Conservation (phyloP, 805 yeast genomes). For the Wickerhamomyces strasburgensis region DNA sequence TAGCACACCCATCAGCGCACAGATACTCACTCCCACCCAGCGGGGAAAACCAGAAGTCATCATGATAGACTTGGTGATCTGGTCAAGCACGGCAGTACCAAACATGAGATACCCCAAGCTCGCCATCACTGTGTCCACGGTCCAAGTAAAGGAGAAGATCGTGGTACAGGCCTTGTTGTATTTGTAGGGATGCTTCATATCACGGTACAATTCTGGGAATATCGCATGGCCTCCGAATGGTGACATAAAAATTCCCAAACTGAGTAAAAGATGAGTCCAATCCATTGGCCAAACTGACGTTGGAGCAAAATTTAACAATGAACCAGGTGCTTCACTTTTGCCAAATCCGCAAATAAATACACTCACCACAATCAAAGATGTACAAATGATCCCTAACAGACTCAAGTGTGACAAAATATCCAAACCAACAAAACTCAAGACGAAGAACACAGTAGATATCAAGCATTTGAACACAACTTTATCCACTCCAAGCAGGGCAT, state of each 20-base stretch:
- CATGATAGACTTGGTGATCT: conserved; percentile 72
- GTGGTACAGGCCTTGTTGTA: conserved; percentile 47
- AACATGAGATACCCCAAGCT: conserved; percentile 73
- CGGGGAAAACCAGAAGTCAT: conserved; percentile 61
- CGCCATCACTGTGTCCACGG: conserved; percentile 59
- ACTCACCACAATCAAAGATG: conserved; percentile 43
- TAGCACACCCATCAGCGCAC: conserved; percentile 53
- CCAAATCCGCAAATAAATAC: conserved; percentile 43
- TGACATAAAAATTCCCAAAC: conserved; percentile 63
- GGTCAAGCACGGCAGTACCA: conserved; percentile 63
- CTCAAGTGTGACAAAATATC: conserved; percentile 50
- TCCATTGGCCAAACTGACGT: conserved; percentile 37
- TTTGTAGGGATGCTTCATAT: conserved; percentile 67
- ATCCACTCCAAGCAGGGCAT: conserved; percentile 40
- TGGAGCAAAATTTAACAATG: conserved; percentile 43
- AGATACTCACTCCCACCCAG: conserved; percentile 43
- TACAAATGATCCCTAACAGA: conserved; percentile 51
- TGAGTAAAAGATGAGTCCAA: conserved; percentile 36
- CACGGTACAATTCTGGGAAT: conserved; percentile 71
- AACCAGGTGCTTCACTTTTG: conserved; percentile 46
- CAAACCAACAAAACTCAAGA: conserved; percentile 51
- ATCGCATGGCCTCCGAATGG: conserved; percentile 87
- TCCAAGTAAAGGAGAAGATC: conserved; percentile 54
- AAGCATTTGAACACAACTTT: conserved; percentile 37
- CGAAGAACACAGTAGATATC: conserved; percentile 35